Conservation (phyloP, 2,329 filamentous ascomycete genomes). For the Aspergillus oerlinghausenensis region DNA sequence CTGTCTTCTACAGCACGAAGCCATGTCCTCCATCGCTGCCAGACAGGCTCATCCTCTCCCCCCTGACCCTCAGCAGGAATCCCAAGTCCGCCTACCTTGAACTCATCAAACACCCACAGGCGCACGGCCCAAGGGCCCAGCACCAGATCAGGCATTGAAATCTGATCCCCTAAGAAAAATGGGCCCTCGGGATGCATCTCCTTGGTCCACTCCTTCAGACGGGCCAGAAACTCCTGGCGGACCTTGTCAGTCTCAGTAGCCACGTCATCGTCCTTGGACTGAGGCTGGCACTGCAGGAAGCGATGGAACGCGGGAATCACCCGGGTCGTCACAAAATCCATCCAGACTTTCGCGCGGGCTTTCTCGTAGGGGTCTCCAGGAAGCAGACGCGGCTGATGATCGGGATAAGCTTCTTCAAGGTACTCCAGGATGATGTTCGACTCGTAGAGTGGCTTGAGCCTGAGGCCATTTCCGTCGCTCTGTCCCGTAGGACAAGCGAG, state of each 20-base stretch:
- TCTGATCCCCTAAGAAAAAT: conserved; percentile 61
- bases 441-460: conserved; percentile 67
- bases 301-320: conserved; percentile 68
- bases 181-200: conserved; percentile 61
- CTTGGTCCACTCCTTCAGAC: conserved; percentile 56
- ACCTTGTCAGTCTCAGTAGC: conserved; percentile 48
- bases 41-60: conserved; percentile 53
- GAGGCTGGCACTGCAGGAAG: conserved; percentile 47
- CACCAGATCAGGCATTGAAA: conserved; percentile 66
- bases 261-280: conserved; percentile 14
- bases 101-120: conserved; percentile 70
- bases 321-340: conserved; percentile 63
- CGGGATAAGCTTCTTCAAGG: conserved; percentile 64
- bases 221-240: conserved; percentile 53
- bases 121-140: conserved; percentile 70
- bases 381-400: conserved; percentile 50
- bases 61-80: conserved; percentile 46
- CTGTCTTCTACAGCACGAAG: conserved; percentile 54
- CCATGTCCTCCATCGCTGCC: conserved; percentile 65
- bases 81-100: conserved; percentile 56
- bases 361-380: conserved; percentile 60
- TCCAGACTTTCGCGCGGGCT: conserved; percentile 67
- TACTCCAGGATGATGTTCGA: conserved; percentile 71
- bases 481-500: conserved; percentile 38
- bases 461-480: conserved; percentile 30